Percentiles rank a stretch among this genome's conserved stretches.
phyloP scores from a whole-genome alignment of 2,329 filamentous ascomycete genomes.

The Reticulascus tulasneorum region DNA sequence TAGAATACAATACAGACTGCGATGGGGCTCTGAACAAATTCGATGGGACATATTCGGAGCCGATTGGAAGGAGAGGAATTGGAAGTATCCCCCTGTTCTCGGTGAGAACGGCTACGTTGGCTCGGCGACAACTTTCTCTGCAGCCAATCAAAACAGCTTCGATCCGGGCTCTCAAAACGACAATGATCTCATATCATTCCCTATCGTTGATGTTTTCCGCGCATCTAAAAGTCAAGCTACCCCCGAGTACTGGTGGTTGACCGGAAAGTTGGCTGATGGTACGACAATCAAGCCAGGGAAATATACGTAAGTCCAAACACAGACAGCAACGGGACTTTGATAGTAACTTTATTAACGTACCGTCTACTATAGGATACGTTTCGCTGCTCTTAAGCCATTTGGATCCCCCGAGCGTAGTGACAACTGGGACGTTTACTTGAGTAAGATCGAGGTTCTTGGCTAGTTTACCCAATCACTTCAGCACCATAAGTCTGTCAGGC shows the following conservation, averaged over 20 bases:
- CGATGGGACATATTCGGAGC: constrained; percentile 29
- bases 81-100: constrained; percentile 18
- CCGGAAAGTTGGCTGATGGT: constrained; percentile 35
- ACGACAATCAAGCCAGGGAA: constrained; percentile 33
- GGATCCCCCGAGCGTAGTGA: constrained; percentile 10
- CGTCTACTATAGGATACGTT: constrained; percentile 13
- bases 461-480: no score
- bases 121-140: constrained; percentile 1
- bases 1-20: constrained; percentile 1
- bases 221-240: no score
- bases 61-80: constrained; percentile 33
- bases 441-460: constrained; percentile 29
- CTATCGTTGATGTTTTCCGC: no score
- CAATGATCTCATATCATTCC: neutral
- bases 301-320: no score
- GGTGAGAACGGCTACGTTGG: constrained; percentile 5
- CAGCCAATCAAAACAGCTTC: constrained; percentile 3
- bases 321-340: no score
- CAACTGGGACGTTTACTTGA: constrained; percentile 21
- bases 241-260: constrained; percentile 37
- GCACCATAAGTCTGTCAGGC: no score
- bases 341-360: no score
- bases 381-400: constrained; percentile 22
- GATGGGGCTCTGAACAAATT: constrained; percentile 6
- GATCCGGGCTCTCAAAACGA: constrained; percentile 5